A percentile compares a stretch with the other conserved stretches of the same genome.
Conservation (phyloP, 78 protist genomes). For the Tieghemostelium lacteum region DNA sequence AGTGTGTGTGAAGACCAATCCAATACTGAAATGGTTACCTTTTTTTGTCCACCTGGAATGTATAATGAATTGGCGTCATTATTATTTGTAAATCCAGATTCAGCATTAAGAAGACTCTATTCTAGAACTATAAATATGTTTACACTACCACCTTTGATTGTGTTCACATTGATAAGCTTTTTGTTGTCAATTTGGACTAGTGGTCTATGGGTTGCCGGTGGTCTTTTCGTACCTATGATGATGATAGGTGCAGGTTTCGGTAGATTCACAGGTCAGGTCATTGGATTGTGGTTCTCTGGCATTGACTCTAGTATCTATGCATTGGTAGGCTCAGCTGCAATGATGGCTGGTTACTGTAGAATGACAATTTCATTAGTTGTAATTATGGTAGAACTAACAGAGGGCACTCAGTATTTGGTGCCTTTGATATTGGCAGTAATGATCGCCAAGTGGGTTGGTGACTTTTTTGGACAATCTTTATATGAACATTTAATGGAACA, state of each 20-base stretch:
- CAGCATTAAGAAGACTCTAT: slow-evolving; percentile 77
- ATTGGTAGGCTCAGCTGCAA: slow-evolving; percentile 91
- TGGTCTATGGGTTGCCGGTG: slow-evolving; percentile 86
- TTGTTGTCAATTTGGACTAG: slow-evolving; percentile 79
- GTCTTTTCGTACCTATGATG: slow-evolving; percentile 91
- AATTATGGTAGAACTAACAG: slow-evolving; percentile 89
- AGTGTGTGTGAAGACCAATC: slow-evolving; percentile 67
- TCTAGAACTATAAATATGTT: slow-evolving; percentile 53
- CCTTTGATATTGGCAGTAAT: slow-evolving; percentile 90
- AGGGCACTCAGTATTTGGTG: slow-evolving; percentile 76
- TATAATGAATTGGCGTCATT: slow-evolving; percentile 71
- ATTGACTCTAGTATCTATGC: slow-evolving; percentile 85
- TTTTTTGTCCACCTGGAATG: slow-evolving; percentile 78
- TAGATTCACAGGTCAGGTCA: slow-evolving; percentile 83
- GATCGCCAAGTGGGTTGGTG: slow-evolving; percentile 89
- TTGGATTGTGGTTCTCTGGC: slow-evolving; percentile 36
- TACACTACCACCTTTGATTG: slow-evolving; percentile 68
- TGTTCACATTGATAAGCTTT: slow-evolving; percentile 81
- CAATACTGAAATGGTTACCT: slow-evolving; percentile 65
- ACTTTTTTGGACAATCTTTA: slow-evolving; percentile 77
- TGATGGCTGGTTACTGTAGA: slow-evolving; percentile 93
- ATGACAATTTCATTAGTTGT: slow-evolving; percentile 91
- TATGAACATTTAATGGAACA: slow-evolving; percentile 85
- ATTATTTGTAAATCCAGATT: slow-evolving; percentile 70
- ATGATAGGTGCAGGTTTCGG: slow-evolving; percentile 93